phyloP scores from a whole-genome alignment of 805 yeast species.

The Lipomyces yamanashiensis region DNA sequence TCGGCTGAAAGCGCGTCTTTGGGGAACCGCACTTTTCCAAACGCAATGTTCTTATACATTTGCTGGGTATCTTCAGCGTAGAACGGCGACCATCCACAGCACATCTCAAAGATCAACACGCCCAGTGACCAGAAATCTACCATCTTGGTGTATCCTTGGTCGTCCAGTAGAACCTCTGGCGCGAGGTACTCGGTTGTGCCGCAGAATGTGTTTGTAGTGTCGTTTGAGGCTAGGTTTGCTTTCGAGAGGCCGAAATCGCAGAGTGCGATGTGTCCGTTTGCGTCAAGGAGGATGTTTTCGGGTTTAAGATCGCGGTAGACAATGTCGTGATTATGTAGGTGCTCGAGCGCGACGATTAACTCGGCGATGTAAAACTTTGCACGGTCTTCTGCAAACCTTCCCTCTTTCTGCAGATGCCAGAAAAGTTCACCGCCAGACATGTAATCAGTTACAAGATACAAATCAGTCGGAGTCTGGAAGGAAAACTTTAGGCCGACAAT shows the following conservation, averaged over 20 bases:
- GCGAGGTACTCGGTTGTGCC: slow-evolving; percentile 98
- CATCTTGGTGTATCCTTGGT: slow-evolving; percentile 96
- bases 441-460: slow-evolving; percentile 92
- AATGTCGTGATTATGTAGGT: slow-evolving; percentile 91
- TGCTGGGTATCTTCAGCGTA: slow-evolving; percentile 98
- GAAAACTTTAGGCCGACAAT: slow-evolving; percentile 95
- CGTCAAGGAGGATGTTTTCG: slow-evolving; percentile 91
- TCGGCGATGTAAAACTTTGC: slow-evolving; percentile 98
- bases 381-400: slow-evolving; percentile 87
- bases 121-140: slow-evolving; percentile 99
- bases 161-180: slow-evolving; percentile 94
- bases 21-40: slow-evolving; percentile 96
- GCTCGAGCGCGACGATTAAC: slow-evolving; percentile 88
- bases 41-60: slow-evolving; percentile 98
- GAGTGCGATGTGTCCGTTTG: slow-evolving; percentile 94
- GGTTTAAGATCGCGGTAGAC: slow-evolving; percentile 97
- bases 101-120: slow-evolving; percentile 96
- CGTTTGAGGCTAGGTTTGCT: slow-evolving; percentile 81
- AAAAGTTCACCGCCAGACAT: slow-evolving; percentile 98
- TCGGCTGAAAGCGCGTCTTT: slow-evolving; percentile 91
- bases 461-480: slow-evolving; percentile 91
- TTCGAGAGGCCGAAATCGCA: slow-evolving; percentile 97
- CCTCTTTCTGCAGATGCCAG: slow-evolving; percentile 97
- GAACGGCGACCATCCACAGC: slow-evolving; percentile 99
- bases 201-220: slow-evolving; percentile 94